Evolutionary conservation across 2,329 filamentous ascomycete species (phyloP), one percentile per base, ranked within the genome.

Genomic region (Pseudomassariella vexata): DNA sequence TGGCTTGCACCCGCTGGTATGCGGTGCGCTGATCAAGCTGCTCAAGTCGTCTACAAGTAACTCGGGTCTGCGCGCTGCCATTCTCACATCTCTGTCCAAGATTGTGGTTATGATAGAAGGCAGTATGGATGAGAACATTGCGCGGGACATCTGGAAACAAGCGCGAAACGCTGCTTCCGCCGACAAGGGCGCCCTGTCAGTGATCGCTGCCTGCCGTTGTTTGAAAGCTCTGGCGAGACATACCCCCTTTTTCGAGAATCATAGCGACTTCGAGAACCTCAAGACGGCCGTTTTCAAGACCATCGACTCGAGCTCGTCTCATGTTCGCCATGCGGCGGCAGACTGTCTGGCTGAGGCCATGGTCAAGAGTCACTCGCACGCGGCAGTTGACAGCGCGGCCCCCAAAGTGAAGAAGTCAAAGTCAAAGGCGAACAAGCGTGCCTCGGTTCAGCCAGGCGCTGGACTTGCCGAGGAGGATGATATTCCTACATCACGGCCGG

Each of bases 81-180:
- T 88, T 15, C 86, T 94, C 50, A 73, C 68, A 26, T 77, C 87
- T 1, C 60, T 95, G 29, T 79, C 76, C 24, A 89, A 88, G 61
- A 74, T 95, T 24, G 70, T 82, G 17, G 72, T 70, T 37, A 90
- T 89, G 56, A 76, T 95, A 18, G 73, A 76, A 34, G 68, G 70
- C 5, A 87, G 85, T 38, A 70, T 90, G 48, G 92, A 98, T 47
- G 92, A 98, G 57, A 68, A 66, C 34, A 70, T 89, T 22, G 85
- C 85, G n/a, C 79, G 88, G 50, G 89, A 95, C 55, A 76, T 94
- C 11, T 96, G 88, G 87, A 98, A 95, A 59, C 85, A 90, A 55
- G 82, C 80, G 17, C 79, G 92, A 41, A 86, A 72, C 56, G 73
- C 83, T 45, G 83, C 83, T 18, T 71, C 79, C 0, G 71, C 70